Conservation (phyloP, 2,329 filamentous ascomycete species). For the Botryotinia globosa region DNA sequence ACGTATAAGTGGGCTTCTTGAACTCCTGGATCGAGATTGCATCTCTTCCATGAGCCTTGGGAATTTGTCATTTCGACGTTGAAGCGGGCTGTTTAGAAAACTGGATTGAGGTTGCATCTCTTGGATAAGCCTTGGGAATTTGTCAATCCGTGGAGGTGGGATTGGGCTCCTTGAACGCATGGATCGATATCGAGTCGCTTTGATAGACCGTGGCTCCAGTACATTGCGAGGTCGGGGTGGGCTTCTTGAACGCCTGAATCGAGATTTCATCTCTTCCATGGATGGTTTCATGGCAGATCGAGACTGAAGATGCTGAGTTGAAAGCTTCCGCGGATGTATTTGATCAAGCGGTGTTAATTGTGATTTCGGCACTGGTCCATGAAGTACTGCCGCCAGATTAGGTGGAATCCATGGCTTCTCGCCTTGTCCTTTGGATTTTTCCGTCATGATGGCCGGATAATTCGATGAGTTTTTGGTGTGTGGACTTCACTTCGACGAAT, state of each 20-base stretch:
- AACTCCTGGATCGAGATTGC: too few species aligned
- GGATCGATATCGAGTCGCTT: too few species aligned
- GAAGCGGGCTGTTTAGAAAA: too few species aligned
- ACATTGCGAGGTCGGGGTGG: too few species aligned
- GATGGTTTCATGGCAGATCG: not conserved
- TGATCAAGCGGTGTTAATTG: not conserved
- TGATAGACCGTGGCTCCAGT: too few species aligned
- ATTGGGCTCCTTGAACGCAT: too few species aligned
- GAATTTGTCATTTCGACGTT: too few species aligned
- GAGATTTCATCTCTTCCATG: not conserved
- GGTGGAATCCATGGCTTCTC: not conserved
- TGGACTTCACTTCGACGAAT: accelerated
- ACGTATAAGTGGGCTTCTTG: too few species aligned
- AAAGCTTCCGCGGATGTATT: not conserved
- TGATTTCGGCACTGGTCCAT: not conserved
- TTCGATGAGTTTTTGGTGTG: accelerated
- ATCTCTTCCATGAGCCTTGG: too few species aligned
- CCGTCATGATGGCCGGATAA: not conserved
- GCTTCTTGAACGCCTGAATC: too few species aligned
- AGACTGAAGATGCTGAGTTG: not conserved
- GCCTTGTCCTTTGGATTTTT: not conserved
- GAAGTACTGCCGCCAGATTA: not conserved
- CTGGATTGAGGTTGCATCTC: not conserved
- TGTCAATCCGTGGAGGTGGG: too few species aligned
- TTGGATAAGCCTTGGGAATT: not conserved